Evolutionary conservation across 1,139 yeast species (phyloP), one percentile per base, ranked within the genome.

Genomic region (Yamadazyma pseudoaaseri): DNA sequence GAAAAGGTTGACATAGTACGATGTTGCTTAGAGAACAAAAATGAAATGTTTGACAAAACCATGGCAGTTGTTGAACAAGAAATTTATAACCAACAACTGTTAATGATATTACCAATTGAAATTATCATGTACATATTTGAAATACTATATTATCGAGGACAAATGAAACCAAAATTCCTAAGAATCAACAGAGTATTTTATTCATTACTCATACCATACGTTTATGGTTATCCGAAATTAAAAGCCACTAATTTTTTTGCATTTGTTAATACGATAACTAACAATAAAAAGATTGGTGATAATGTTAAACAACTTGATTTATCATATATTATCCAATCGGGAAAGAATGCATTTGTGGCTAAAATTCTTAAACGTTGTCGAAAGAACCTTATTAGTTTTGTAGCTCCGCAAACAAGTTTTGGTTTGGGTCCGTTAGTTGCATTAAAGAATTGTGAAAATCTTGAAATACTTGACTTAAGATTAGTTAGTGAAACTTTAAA

Each of bases 331-430:
- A 79, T 87, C 37, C 97, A 92, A 56, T 74, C 87, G 27, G 97
- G 97, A n/a, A 89, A 86, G 52, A 92, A 89, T 59, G 92, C 97
- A 1, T 84, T 72, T 56, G 90, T 92, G 14, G 86, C 97, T 1
- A 82, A 85, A 45, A 54, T 92, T 5, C 62, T 92, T 37, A 76
- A 95, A 49, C 67, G 96, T 29, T 85, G 96, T 37, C 73, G 87
- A 8, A 58, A 70, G 16, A 71, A 70, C 31, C 60, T 92, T 33
- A 72, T 78, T 43, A 65, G 69, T 9, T 89, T 92, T 51, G 76
- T 85, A 6, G 97, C 97, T 0, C 96, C 97, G 1, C 97, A 90
- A 52, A 83, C 97, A 22, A 85, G 95, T 62, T 90, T 92, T 65
- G 97, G 97, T 0, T 73, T 82, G 38, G 86, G 95, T 1, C 97